A percentile compares a stretch with the other conserved stretches of the same genome.
Conservation (phyloP, 495 filamentous ascomycete species). For the Aspergillus leporis region DNA sequence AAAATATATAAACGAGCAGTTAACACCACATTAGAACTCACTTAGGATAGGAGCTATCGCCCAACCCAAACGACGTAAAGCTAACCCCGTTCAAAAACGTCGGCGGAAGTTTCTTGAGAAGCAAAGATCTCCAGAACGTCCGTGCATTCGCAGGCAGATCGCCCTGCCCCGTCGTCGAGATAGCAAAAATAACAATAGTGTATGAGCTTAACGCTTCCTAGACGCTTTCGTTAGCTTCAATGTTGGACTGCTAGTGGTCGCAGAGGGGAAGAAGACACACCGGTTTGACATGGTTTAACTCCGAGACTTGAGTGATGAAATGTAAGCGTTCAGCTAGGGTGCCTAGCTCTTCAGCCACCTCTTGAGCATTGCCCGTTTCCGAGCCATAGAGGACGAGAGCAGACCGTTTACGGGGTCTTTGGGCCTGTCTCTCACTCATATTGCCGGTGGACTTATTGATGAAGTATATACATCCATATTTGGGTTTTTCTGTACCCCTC, state of each 20-base stretch:
- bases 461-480: constrained; percentile 4
- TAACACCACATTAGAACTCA: constrained; percentile 33
- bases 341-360: constrained; percentile 82
- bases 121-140: constrained; percentile 81
- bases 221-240: constrained; percentile 7
- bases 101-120: constrained; percentile 72
- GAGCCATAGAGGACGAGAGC: constrained; percentile 88
- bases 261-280: constrained; percentile 49
- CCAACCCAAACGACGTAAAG: constrained; percentile 87
- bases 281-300: constrained; percentile 73
- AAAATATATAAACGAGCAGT: neutral
- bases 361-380: constrained; percentile 91
- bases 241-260: neutral
- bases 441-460: constrained; percentile 8
- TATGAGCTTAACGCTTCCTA: constrained; percentile 48
- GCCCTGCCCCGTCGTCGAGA: constrained; percentile 94
- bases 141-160: constrained; percentile 81
- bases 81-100: constrained; percentile 64
- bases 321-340: constrained; percentile 69
- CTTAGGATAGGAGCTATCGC: constrained; percentile 93
- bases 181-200: constrained; percentile 70
- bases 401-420: constrained; percentile 39
- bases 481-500: neutral
- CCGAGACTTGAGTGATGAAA: constrained; percentile 70
- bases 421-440: constrained; percentile 26